phyloP scores from a whole-genome alignment of 805 yeast species.

The Isabelozyma heimii region DNA sequence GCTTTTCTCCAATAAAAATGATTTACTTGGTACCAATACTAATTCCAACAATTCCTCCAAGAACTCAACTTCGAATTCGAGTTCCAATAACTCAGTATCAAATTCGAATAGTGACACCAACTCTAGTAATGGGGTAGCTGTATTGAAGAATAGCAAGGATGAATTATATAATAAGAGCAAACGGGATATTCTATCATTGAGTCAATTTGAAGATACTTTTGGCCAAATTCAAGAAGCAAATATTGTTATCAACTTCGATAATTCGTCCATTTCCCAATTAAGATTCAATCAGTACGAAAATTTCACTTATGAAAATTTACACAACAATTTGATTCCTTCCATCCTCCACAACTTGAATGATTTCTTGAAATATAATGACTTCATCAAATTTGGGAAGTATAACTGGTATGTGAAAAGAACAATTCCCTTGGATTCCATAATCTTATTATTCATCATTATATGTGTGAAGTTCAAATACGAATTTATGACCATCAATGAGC shows the following conservation, averaged over 20 bases:
- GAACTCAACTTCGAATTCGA: neutral
- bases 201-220: constrained; percentile 40
- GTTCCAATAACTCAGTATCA: neutral
- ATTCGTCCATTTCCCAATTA: constrained; percentile 33
- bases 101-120: neutral
- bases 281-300: constrained; percentile 32
- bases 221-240: constrained; percentile 37
- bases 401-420: constrained; percentile 62
- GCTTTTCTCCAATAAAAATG: neutral
- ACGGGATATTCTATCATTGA: constrained; percentile 28
- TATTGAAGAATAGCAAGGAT: constrained; percentile 45
- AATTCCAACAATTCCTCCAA: neutral
- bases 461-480: constrained; percentile 50
- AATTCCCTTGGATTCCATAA: constrained; percentile 59
- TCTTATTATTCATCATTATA: constrained; percentile 49
- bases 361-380: constrained; percentile 51
- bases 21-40: neutral
- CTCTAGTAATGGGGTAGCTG: neutral
- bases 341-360: constrained; percentile 55
- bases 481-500: constrained; percentile 35
- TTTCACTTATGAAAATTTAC: constrained; percentile 51
- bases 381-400: constrained; percentile 49
- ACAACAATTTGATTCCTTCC: constrained; percentile 54
- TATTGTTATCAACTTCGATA: constrained; percentile 35
- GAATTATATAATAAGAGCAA: constrained; percentile 41